A percentile compares a stretch with the other conserved stretches of the same genome.
These are phyloP conservation scores for Puccinia polysora DNA, from an alignment of 1,284 basidiomycete genomes.

Conservation along the genomic window DNA sequence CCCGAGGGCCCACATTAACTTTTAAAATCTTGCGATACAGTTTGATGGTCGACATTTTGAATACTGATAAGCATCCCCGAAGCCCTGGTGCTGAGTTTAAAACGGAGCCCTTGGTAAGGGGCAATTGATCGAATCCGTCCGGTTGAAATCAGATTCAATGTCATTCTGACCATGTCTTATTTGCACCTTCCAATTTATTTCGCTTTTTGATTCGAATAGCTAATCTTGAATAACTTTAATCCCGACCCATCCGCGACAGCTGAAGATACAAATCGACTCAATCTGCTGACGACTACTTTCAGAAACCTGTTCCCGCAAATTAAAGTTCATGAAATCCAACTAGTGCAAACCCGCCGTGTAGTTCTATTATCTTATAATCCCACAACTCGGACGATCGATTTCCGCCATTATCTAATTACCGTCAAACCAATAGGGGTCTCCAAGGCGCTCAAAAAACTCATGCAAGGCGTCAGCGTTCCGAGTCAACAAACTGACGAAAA, in stretches of 20 bases:
- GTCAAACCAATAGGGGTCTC: slow-evolving; percentile 93
- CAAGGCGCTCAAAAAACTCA: slow-evolving; percentile 78
- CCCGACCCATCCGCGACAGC: slow-evolving; percentile 47
- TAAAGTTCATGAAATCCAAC: slow-evolving; percentile 69
- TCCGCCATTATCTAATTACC: slow-evolving; percentile 90
- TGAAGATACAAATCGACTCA: slow-evolving; percentile 63
- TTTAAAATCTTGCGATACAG: slow-evolving; percentile 91
- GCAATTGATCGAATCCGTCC: not conserved
- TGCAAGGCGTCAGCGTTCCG: slow-evolving; percentile 64
- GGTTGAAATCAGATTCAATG: slow-evolving; percentile 60
- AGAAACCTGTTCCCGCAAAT: slow-evolving; percentile 83
- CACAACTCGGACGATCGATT: slow-evolving; percentile 78
- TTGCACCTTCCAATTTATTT: not conserved
- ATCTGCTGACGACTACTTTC: slow-evolving; percentile 67
- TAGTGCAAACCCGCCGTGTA: slow-evolving; percentile 80
- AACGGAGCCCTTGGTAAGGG: slow-evolving; percentile 72
- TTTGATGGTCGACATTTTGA: slow-evolving; percentile 74
- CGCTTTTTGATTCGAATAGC: too few species aligned
- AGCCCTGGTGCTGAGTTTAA: slow-evolving; percentile 79
- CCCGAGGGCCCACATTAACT: slow-evolving; percentile 86
- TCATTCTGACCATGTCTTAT: slow-evolving; percentile 60
- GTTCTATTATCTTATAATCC: slow-evolving; percentile 89
- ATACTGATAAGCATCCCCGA: slow-evolving; percentile 64
- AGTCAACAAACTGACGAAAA: slow-evolving; percentile 55
- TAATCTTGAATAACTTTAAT: slow-evolving; percentile 66